These are phyloP conservation scores for Leucocoprinus leucothites DNA, from an alignment of 768 basidiomycete genomes.

Conservation along the genomic window DNA sequence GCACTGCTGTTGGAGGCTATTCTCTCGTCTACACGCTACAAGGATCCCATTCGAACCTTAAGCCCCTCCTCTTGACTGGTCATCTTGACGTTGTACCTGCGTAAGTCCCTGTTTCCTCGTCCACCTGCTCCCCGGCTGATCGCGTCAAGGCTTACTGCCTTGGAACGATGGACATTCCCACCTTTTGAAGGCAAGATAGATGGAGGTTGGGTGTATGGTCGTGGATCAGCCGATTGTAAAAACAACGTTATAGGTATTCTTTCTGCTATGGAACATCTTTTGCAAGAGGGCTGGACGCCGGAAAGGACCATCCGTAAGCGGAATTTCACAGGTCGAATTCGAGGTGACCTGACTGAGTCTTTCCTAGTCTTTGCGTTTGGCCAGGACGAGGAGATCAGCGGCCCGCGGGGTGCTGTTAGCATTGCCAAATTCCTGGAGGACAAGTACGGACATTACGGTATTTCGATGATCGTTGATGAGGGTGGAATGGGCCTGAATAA, in stretches of 20 bases:
- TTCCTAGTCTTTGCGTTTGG: constrained; percentile 27
- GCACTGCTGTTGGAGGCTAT: constrained; percentile 22
- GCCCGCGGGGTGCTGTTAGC: constrained; percentile 24
- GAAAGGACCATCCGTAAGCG: constrained; percentile 22
- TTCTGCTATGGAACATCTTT: constrained; percentile 26
- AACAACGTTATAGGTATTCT: constrained; percentile 29
- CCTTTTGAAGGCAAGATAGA: constrained; percentile 26
- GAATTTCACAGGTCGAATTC: neutral
- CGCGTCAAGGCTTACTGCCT: constrained; percentile 20
- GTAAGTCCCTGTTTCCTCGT: constrained; percentile 11
- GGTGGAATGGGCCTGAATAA: constrained; percentile 27
- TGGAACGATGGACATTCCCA: constrained; percentile 26
- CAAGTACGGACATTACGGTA: constrained; percentile 24
- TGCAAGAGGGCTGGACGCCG: constrained; percentile 22
- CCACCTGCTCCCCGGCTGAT: constrained; percentile 4
- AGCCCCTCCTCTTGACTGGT: constrained; percentile 28
- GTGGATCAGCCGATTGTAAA: constrained; percentile 29
- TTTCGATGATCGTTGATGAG: constrained; percentile 31
- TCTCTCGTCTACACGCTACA: constrained; percentile 24
- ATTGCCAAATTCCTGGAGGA: constrained; percentile 22
- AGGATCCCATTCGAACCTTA: constrained; percentile 17
- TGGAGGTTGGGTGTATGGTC: constrained; percentile 27
- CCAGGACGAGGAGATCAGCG: constrained; percentile 31
- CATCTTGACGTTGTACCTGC: constrained; percentile 28
- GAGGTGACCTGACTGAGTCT: neutral